Evolutionary conservation across 208 protist species (phyloP).

Genomic region (Entamoeba dispar): DNA sequence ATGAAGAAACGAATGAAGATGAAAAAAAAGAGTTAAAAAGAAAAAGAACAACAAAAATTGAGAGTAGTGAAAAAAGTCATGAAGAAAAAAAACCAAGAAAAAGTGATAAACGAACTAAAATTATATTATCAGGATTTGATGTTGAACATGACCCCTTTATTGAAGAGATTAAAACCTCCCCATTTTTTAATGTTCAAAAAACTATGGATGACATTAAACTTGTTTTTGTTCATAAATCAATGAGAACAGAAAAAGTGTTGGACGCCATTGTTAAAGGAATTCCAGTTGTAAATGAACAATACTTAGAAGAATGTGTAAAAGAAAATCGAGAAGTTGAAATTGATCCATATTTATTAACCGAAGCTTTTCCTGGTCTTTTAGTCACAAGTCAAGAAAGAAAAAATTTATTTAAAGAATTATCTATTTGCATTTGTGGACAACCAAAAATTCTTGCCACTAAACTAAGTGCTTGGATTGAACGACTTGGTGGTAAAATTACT

Average conservation of each 20-base stretch:
- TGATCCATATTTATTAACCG: not conserved
- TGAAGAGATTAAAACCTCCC: not conserved
- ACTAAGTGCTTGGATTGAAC: not conserved
- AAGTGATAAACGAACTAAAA: not conserved
- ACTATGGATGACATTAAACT: not conserved
- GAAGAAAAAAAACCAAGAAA: not conserved
- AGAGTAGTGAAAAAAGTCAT: not conserved
- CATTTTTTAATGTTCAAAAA: not conserved
- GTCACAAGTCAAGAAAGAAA: not conserved
- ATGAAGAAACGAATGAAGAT: not conserved
- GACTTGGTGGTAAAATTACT: not conserved
- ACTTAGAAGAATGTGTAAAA: not conserved
- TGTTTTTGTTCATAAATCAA: not conserved
- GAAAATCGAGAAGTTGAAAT: not conserved
- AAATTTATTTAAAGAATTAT: not conserved
- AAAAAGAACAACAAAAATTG: not conserved
- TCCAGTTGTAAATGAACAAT: not conserved
- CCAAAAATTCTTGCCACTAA: not conserved
- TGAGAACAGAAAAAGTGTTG: not conserved
- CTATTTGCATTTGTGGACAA: not conserved
- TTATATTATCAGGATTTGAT: not conserved
- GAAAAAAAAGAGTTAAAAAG: not conserved
- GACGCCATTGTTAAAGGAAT: not conserved
- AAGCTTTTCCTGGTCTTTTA: not conserved
- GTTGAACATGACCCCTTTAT: not conserved